These are phyloP conservation scores for Penicillium riverlandense DNA, from an alignment of 495 filamentous ascomycete species.

Conservation along the genomic window DNA sequence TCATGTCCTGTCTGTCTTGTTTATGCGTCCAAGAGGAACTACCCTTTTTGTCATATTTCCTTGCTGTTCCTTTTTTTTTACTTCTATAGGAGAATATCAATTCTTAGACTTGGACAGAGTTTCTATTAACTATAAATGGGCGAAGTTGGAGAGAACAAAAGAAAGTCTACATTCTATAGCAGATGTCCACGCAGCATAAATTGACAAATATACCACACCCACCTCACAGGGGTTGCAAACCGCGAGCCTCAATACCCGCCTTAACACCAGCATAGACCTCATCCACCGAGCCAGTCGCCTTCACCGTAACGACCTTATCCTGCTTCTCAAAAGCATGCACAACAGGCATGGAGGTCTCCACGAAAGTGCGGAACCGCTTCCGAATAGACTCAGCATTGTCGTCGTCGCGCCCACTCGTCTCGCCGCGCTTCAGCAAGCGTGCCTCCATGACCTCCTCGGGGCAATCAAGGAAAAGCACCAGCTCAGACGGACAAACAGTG, in stretches of 20 bases:
- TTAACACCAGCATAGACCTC: slow-evolving; percentile 68
- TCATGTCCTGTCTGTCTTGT: no score
- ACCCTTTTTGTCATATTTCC: slow-evolving; percentile 15
- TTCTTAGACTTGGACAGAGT: slow-evolving; percentile 3
- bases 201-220: background rate
- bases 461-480: slow-evolving; percentile 89
- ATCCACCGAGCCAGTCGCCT: slow-evolving; percentile 59
- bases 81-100: background rate
- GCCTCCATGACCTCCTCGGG: slow-evolving; percentile 80
- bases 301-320: slow-evolving; percentile 70
- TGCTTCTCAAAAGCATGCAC: slow-evolving; percentile 75
- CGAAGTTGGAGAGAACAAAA: background rate
- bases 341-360: slow-evolving; percentile 95
- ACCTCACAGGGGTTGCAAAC: slow-evolving; percentile 27
- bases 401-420: slow-evolving; percentile 84
- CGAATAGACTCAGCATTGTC: slow-evolving; percentile 93
- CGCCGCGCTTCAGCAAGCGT: slow-evolving; percentile 76
- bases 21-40: no score
- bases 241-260: slow-evolving; percentile 41
- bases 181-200: background rate
- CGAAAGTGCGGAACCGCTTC: slow-evolving; percentile 89
- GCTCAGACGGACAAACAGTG: slow-evolving; percentile 69
- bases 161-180: background rate
- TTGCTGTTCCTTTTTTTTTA: slow-evolving; percentile 10
- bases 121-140: background rate